Conservation (phyloP, 306 rosid species). For the Prunus armeniaca region DNA sequence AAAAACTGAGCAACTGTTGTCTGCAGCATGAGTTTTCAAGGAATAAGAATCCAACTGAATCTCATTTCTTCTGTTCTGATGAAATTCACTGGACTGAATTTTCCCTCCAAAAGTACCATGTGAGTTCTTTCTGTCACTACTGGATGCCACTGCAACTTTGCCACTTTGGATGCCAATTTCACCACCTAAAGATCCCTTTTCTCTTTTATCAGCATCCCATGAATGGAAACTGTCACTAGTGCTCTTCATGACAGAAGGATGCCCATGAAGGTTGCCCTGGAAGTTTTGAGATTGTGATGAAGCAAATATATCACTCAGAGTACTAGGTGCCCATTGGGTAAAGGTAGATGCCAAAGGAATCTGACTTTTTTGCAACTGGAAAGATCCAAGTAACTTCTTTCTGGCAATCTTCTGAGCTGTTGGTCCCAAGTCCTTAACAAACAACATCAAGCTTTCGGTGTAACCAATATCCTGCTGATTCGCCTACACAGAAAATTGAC, state of each 20-base stretch:
- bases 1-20: constrained; percentile 11
- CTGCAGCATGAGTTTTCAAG: constrained; percentile 15
- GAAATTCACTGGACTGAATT: constrained; percentile 12
- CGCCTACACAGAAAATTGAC: constrained; percentile 29
- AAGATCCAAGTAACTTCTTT: constrained; percentile 39
- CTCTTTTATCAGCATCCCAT: constrained; percentile 9
- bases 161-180: not conserved
- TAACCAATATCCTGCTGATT: constrained; percentile 42
- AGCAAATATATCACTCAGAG: constrained; percentile 5
- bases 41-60: constrained; percentile 9
- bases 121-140: constrained; percentile 18
- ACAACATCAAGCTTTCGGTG: constrained; percentile 56
- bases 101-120: not conserved
- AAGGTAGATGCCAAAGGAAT: constrained; percentile 20
- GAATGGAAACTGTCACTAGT: not conserved
- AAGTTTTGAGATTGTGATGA: constrained; percentile 16
- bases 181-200: constrained; percentile 13
- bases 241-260: constrained; percentile 8
- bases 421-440: constrained; percentile 53
- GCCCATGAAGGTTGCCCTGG: not conserved
- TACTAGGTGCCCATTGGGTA: constrained; percentile 10
- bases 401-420: constrained; percentile 41
- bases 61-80: constrained; percentile 4
- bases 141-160: constrained; percentile 14
- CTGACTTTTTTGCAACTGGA: constrained; percentile 14